phyloP scores from a whole-genome alignment of 106 monocot genomes.

The Xerophyta viscosa region DNA sequence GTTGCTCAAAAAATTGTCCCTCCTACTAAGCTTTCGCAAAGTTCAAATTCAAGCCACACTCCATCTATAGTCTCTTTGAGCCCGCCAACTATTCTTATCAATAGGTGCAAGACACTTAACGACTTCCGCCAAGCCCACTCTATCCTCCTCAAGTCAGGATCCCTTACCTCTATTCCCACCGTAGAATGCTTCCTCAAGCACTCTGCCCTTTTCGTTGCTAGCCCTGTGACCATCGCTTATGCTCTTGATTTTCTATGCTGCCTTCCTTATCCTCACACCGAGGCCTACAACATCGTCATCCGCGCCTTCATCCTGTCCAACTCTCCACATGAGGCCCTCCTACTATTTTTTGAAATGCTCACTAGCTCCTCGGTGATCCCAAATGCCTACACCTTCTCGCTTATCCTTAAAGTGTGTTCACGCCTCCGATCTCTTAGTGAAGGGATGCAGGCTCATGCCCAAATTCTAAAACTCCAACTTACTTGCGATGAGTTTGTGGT shows the following conservation, averaged over 20 bases:
- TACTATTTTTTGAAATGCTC: slow-evolving; percentile 27
- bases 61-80: too few species aligned
- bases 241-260: slow-evolving; percentile 40
- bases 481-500: slow-evolving; percentile 27
- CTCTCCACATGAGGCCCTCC: slow-evolving; percentile 16
- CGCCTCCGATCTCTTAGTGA: slow-evolving; percentile 7
- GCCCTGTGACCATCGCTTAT: slow-evolving; percentile 26
- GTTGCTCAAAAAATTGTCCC: too few species aligned
- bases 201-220: slow-evolving; percentile 29
- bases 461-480: slow-evolving; percentile 12
- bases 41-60: too few species aligned
- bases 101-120: slow-evolving; percentile 21
- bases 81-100: too few species aligned
- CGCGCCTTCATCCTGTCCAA: slow-evolving; percentile 29
- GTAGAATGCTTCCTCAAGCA: slow-evolving; percentile 45
- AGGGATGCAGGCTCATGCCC: slow-evolving; percentile 29
- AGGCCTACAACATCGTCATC: slow-evolving; percentile 42
- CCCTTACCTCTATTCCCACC: slow-evolving; percentile 10
- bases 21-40: too few species aligned
- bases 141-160: slow-evolving; percentile 41
- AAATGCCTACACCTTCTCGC: slow-evolving; percentile 43
- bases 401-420: slow-evolving; percentile 46
- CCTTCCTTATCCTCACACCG: slow-evolving; percentile 17
- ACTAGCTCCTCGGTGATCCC: slow-evolving; percentile 10
- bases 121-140: slow-evolving; percentile 55